Percentiles rank a stretch among this genome's conserved stretches.
Conservation (phyloP, 495 filamentous ascomycete genomes). For the Penicillium cosmopolitanum region DNA sequence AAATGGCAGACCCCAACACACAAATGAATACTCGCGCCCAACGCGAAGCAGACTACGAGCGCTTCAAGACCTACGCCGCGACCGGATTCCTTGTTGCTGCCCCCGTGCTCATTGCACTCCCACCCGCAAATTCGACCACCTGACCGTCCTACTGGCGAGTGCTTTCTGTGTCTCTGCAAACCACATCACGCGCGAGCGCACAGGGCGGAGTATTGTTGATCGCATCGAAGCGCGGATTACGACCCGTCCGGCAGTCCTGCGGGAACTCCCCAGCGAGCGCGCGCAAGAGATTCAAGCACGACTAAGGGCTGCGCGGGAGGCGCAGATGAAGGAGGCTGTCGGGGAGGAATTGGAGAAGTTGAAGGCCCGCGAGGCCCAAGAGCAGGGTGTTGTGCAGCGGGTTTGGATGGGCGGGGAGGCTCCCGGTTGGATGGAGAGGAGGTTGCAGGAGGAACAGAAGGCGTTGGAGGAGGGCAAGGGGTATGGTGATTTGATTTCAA, state of each 20-base stretch:
- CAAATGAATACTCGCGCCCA: slow-evolving; percentile 8
- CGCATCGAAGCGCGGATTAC: slow-evolving; percentile 45
- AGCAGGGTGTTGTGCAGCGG: slow-evolving; percentile 50
- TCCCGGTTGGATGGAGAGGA: slow-evolving; percentile 72
- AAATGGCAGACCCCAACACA: slow-evolving; percentile 21
- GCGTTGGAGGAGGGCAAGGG: slow-evolving; percentile 77
- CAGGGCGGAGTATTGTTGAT: slow-evolving; percentile 56
- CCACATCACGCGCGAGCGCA: slow-evolving; percentile 57
- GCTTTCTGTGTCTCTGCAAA: slow-evolving; percentile 67
- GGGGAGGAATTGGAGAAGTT: slow-evolving; percentile 46
- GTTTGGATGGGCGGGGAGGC: slow-evolving; percentile 69
- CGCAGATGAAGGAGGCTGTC: slow-evolving; percentile 34
- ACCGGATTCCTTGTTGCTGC: slow-evolving; percentile 66
- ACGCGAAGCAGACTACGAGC: slow-evolving; percentile 51
- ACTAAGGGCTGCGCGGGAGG: slow-evolving; percentile 43
- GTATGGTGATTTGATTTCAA: slow-evolving; percentile 81
- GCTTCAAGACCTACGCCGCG: slow-evolving; percentile 62
- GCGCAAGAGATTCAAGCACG: slow-evolving; percentile 55
- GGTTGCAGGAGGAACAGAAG: slow-evolving; percentile 70
- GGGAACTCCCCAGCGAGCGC: slow-evolving; percentile 55
- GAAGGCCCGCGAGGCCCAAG: slow-evolving; percentile 39
- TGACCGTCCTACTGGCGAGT: slow-evolving; percentile 61
- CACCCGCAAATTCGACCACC: slow-evolving; percentile 72
- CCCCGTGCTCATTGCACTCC: slow-evolving; percentile 72
- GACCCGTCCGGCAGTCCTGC: slow-evolving; percentile 15